A percentile compares a stretch with the other conserved stretches of the same genome.
Evolutionary conservation across 345 rosid genomes (phyloP).

Genomic region (Raphanus raphanistrum): DNA sequence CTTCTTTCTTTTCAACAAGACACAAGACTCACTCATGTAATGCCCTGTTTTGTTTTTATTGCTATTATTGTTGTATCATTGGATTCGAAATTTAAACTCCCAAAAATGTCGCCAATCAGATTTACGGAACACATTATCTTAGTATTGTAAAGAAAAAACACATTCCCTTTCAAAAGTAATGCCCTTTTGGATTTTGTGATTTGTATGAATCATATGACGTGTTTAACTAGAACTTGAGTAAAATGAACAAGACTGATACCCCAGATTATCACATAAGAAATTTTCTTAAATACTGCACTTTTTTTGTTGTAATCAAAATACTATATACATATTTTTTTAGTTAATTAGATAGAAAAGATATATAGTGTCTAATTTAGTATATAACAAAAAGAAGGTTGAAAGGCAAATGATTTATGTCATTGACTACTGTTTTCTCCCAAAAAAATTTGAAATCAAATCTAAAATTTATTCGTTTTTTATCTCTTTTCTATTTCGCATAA

Average conservation of each 20-base stretch:
- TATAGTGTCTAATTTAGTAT: neutral
- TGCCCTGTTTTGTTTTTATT: constrained; percentile 33
- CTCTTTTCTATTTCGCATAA: neutral
- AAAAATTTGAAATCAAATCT: neutral
- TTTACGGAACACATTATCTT: constrained; percentile 26
- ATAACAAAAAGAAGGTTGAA: neutral
- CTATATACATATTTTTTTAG: neutral
- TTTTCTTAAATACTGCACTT: neutral
- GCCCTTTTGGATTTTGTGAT: constrained; percentile 36
- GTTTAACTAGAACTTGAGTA: neutral
- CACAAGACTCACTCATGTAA: constrained; percentile 22
- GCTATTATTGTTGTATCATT: constrained; percentile 31
- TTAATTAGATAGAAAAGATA: neutral
- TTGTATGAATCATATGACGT: constrained; percentile 11
- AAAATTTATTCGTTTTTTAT: neutral
- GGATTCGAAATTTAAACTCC: constrained; percentile 43
- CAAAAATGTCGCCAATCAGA: constrained; percentile 25
- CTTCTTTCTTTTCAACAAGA: neutral
- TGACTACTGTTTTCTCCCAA: neutral
- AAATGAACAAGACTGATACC: neutral
- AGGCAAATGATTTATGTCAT: neutral
- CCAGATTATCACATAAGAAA: neutral
- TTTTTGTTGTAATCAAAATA: neutral
- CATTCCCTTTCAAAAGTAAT: constrained; percentile 33
- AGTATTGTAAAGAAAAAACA: constrained; percentile 2